These are phyloP conservation scores for Peronospora farinosa DNA, from an alignment of 352 stramenopile genomes.

Conservation along the genomic window DNA sequence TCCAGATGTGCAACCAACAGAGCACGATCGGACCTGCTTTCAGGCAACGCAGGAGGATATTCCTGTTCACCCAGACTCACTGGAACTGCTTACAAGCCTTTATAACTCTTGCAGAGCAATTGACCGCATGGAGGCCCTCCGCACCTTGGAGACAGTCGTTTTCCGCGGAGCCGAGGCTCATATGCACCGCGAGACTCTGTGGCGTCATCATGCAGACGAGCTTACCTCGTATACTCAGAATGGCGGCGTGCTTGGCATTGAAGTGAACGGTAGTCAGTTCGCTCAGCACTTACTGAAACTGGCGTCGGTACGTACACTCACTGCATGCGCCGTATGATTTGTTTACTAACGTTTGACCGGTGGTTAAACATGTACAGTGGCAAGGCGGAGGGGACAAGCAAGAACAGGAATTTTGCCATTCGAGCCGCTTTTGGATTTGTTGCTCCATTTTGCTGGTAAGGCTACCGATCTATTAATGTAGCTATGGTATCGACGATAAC, in stretches of 20 bases:
- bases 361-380: conserved; percentile 30
- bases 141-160: conserved; percentile 68
- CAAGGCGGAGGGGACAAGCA: conserved; percentile 41
- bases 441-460: conserved; percentile 79
- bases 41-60: conserved; percentile 79
- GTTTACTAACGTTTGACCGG: conserved; percentile 3
- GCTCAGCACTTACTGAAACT: conserved; percentile 55
- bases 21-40: conserved; percentile 83
- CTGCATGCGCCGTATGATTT: neutral
- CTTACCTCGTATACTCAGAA: conserved; percentile 45
- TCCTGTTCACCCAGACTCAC: conserved; percentile 65
- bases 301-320: conserved; percentile 36
- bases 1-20: conserved; percentile 71
- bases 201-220: conserved; percentile 46
- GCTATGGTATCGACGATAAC: neutral
- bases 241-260: conserved; percentile 63
- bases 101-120: conserved; percentile 53
- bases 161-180: conserved; percentile 76
- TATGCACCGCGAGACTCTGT: conserved; percentile 66
- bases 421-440: conserved; percentile 77
- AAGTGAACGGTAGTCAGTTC: conserved; percentile 54
- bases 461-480: neutral
- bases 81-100: conserved; percentile 52
- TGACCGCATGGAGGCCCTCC: conserved; percentile 65
- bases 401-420: conserved; percentile 73